A percentile compares a stretch with the other conserved stretches of the same genome.
phyloP scores from a whole-genome alignment of 2,329 filamentous ascomycete species.

The Fonsecaea pugnacius region DNA sequence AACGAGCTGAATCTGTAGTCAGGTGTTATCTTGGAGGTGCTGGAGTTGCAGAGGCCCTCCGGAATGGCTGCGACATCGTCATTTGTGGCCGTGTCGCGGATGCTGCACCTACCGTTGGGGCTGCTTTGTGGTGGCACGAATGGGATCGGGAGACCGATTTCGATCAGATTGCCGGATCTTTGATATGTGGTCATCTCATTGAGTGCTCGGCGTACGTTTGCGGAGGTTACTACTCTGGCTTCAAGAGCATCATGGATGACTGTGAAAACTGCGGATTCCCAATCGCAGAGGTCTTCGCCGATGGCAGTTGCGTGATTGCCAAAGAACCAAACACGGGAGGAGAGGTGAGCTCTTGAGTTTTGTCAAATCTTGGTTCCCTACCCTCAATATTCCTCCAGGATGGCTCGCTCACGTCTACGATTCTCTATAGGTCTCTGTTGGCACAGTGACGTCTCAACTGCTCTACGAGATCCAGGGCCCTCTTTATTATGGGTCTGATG shows the following conservation, averaged over 20 bases:
- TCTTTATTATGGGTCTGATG: slow-evolving; percentile 54
- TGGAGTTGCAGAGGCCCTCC: slow-evolving; percentile 42
- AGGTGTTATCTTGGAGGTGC: slow-evolving; percentile 59
- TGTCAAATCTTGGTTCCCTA: no score
- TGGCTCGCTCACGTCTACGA: no score
- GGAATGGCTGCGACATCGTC: slow-evolving; percentile 41
- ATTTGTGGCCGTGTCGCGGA: slow-evolving; percentile 42
- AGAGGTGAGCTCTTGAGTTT: no score
- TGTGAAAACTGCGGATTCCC: slow-evolving; percentile 44
- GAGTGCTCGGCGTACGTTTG: slow-evolving; percentile 38
- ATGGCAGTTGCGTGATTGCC: slow-evolving; percentile 53
- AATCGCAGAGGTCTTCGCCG: slow-evolving; percentile 53
- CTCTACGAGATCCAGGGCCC: slow-evolving; percentile 56
- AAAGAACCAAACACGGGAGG: slow-evolving; percentile 53
- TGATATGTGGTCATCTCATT: slow-evolving; percentile 43
- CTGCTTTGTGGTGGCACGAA: slow-evolving; percentile 32
- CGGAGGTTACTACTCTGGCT: slow-evolving; percentile 28
- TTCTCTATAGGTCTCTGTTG: slow-evolving; percentile 43
- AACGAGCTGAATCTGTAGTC: no score
- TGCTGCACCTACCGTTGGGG: slow-evolving; percentile 36
- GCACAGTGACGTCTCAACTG: slow-evolving; percentile 51
- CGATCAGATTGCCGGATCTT: slow-evolving; percentile 30
- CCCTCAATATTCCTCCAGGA: no score
- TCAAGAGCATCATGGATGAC: slow-evolving; percentile 49
- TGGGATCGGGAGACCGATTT: slow-evolving; percentile 30